phyloP scores from a whole-genome alignment of 2,329 filamentous ascomycete species.

The Botryotinia convoluta region DNA sequence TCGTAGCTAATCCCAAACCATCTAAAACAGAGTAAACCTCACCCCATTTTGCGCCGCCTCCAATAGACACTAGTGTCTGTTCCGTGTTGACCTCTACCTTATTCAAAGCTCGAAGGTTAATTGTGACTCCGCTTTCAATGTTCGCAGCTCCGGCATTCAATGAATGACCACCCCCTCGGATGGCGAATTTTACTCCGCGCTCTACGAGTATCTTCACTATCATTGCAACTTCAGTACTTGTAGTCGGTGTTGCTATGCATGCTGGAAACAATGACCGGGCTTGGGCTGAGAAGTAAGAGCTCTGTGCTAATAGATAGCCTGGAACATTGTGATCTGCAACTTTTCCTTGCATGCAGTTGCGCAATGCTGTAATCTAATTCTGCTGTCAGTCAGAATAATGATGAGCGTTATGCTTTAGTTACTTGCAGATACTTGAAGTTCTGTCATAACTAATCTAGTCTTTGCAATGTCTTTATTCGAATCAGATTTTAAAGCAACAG shows the following conservation, averaged over 20 bases:
- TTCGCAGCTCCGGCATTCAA: constrained; percentile 47
- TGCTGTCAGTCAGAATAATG: background rate
- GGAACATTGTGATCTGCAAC: too few relatives aligned
- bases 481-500: too few relatives aligned
- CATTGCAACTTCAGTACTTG: constrained; percentile 23
- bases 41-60: constrained; percentile 41
- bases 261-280: constrained; percentile 22
- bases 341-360: background rate
- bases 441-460: background rate
- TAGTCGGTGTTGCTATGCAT: constrained; percentile 27
- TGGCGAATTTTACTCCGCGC: constrained; percentile 26
- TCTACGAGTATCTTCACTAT: constrained; percentile 23
- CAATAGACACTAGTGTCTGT: constrained; percentile 37
- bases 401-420: background rate
- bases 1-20: constrained; percentile 34
- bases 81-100: constrained; percentile 33
- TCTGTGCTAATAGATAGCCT: background rate
- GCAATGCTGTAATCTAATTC: background rate
- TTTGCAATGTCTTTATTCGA: background rate
- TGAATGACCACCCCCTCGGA: constrained; percentile 30
- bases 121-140: constrained; percentile 47
- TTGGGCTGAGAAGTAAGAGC: constrained; percentile 27
- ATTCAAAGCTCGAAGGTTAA: constrained; percentile 44
- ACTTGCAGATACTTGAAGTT: background rate
- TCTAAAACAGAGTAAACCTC: constrained; percentile 41